phyloP scores from a whole-genome alignment of 805 yeast species.

The Schwanniomyces sp. region DNA sequence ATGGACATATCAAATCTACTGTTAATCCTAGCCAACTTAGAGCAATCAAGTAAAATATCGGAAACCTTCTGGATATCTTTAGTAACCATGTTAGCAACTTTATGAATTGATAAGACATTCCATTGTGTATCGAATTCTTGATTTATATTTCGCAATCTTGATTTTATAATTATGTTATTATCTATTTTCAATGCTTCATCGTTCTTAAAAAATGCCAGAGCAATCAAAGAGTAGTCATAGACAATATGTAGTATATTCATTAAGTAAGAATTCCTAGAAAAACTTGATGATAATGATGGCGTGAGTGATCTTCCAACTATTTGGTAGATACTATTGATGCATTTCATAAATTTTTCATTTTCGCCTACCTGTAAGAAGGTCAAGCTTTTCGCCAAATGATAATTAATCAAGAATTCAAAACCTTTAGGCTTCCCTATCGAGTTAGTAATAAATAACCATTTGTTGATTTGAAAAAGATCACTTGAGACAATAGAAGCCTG shows the following conservation, averaged over 20 bases:
- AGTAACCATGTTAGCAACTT: conserved; percentile 36
- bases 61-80: conserved; percentile 37
- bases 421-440: conserved; percentile 38
- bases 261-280: conserved; percentile 33
- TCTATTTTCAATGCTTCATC: conserved; percentile 10
- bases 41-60: conserved; percentile 56
- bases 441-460: conserved; percentile 62
- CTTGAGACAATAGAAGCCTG: conserved; percentile 75
- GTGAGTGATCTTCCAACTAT: conserved; percentile 61
- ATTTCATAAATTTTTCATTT: conserved; percentile 28
- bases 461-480: conserved; percentile 44
- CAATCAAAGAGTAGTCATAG: conserved; percentile 32
- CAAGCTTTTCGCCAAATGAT: conserved; percentile 66
- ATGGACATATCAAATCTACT: conserved; percentile 73
- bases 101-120: conserved; percentile 58
- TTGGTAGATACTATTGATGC: conserved; percentile 51
- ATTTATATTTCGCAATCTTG: conserved; percentile 34
- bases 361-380: conserved; percentile 40
- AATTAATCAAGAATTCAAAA: conserved; percentile 56
- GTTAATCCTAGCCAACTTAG: conserved; percentile 65
- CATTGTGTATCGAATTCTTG: conserved; percentile 57
- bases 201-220: conserved; percentile 10
- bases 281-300: conserved; percentile 36
- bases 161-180: conserved; percentile 20
- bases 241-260: conserved; percentile 38